phyloP scores from a whole-genome alignment of 2,329 filamentous ascomycete species.

The Phaeosphaeriaceae sp. region DNA sequence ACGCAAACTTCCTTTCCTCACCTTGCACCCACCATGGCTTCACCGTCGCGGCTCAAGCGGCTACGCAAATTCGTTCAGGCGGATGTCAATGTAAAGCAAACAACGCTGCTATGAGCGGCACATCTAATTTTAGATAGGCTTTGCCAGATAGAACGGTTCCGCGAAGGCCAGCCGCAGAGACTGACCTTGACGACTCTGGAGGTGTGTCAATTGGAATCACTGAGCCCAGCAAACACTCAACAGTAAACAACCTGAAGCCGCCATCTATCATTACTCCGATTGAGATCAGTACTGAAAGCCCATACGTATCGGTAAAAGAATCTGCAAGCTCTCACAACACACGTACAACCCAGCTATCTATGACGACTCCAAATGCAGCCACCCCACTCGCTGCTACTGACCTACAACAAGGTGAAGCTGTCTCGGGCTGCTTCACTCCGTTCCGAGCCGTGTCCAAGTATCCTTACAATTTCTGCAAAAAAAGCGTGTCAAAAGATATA shows the following conservation, averaged over 20 bases:
- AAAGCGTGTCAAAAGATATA: conserved; percentile 54
- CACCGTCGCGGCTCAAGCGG: conserved; percentile 29
- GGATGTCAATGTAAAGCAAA: conserved; percentile 23
- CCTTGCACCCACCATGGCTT: conserved; percentile 24
- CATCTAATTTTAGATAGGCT: conserved; percentile 2
- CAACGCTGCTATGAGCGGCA: not conserved
- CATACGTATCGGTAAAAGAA: conserved; percentile 30
- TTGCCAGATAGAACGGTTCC: conserved; percentile 27
- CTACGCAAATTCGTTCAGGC: conserved; percentile 24
- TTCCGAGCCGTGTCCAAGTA: conserved; percentile 62
- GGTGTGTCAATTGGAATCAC: conserved; percentile 26
- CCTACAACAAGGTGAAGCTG: conserved; percentile 38
- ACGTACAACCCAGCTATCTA: conserved; percentile 11
- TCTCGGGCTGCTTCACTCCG: conserved; percentile 48
- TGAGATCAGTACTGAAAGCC: conserved; percentile 21
- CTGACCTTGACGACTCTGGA: conserved; percentile 24
- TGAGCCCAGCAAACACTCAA: conserved; percentile 15
- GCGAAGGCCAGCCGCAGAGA: conserved; percentile 5
- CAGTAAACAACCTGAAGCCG: not conserved
- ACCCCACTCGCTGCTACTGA: conserved; percentile 18
- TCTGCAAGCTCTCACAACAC: conserved; percentile 32
- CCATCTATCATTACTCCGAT: not conserved
- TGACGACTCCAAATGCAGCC: conserved; percentile 6
- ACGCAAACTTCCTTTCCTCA: not conserved
- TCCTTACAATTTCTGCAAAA: conserved; percentile 65